A percentile compares a stretch with the other conserved stretches of the same genome.
phyloP scores from a whole-genome alignment of 495 filamentous ascomycete species.

The Paragyromitra xinjiangensis region DNA sequence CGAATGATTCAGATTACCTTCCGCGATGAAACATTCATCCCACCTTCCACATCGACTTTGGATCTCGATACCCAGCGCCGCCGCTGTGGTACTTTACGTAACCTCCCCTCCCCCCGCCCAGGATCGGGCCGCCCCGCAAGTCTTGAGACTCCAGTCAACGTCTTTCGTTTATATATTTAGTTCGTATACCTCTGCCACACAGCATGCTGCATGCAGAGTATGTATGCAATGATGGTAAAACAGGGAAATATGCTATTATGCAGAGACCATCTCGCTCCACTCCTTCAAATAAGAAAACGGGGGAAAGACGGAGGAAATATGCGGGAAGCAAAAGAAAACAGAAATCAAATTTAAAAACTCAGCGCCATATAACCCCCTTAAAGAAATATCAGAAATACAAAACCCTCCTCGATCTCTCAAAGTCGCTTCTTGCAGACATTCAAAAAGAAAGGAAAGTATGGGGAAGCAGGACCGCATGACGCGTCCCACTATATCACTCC shows the following conservation, averaged over 20 bases:
- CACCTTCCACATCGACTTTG: neutral
- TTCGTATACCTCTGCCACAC: conserved; percentile 17
- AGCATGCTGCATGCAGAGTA: conserved; percentile 25
- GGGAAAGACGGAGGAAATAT: neutral
- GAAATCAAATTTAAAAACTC: conserved; percentile 6
- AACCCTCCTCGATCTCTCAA: neutral
- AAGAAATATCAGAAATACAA: conserved; percentile 31
- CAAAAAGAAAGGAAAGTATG: neutral
- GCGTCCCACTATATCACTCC: conserved; percentile 17
- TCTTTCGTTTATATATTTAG: conserved; percentile 8
- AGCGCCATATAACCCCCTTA: conserved; percentile 27
- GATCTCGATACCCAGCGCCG: neutral
- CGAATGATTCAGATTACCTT: conserved; percentile 27
- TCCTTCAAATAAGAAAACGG: neutral
- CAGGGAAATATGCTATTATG: conserved; percentile 16
- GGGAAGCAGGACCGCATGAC: conserved; percentile 6
- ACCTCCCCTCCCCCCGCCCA: neutral
- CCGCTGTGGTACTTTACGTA: conserved; percentile 18
- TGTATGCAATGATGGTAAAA: conserved; percentile 29
- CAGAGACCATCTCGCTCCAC: conserved; percentile 7
- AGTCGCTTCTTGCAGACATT: neutral
- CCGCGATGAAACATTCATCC: neutral
- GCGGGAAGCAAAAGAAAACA: neutral
- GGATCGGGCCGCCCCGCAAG: too few species aligned
- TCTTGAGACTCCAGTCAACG: neutral